Evolutionary conservation across 208 protist genomes (phyloP).

Genomic region (Leishmania martiniquensis): DNA sequence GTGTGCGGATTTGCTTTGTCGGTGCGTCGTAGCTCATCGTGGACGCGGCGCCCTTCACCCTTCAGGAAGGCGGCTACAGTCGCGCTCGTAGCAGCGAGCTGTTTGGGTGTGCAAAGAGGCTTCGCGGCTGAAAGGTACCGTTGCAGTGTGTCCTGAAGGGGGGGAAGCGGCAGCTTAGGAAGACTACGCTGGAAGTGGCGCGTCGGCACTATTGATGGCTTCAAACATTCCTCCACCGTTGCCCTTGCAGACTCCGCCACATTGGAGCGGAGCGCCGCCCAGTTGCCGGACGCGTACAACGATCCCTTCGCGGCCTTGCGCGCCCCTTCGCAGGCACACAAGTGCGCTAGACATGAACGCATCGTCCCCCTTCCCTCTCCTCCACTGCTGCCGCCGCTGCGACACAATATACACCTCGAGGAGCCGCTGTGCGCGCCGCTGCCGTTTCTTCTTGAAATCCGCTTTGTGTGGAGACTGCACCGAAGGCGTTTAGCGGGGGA

Average conservation of each 20-base stretch:
- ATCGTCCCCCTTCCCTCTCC: slow-evolving; percentile 1
- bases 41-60: slow-evolving; percentile 51
- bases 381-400: background rate
- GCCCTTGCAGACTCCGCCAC: slow-evolving; percentile 10
- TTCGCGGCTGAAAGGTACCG: slow-evolving; percentile 56
- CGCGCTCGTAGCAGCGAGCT: slow-evolving; percentile 40
- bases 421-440: too few species aligned
- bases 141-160: slow-evolving; percentile 51
- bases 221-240: slow-evolving; percentile 21
- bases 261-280: slow-evolving; percentile 28
- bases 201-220: slow-evolving; percentile 55
- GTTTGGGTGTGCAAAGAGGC: slow-evolving; percentile 54
- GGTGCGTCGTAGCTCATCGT: slow-evolving; percentile 74
- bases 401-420: background rate
- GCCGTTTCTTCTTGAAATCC: background rate
- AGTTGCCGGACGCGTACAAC: slow-evolving; percentile 32
- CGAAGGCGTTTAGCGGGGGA: too few species aligned
- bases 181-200: slow-evolving; percentile 85
- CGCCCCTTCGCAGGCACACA: slow-evolving; percentile 1
- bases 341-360: slow-evolving; percentile 2
- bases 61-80: slow-evolving; percentile 57
- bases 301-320: background rate
- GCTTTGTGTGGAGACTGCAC: background rate
- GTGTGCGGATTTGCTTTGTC: slow-evolving; percentile 87
- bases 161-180: slow-evolving; percentile 74